phyloP scores from a whole-genome alignment of 2,329 filamentous ascomycete genomes.

The Cryoendolithus antarcticus region DNA sequence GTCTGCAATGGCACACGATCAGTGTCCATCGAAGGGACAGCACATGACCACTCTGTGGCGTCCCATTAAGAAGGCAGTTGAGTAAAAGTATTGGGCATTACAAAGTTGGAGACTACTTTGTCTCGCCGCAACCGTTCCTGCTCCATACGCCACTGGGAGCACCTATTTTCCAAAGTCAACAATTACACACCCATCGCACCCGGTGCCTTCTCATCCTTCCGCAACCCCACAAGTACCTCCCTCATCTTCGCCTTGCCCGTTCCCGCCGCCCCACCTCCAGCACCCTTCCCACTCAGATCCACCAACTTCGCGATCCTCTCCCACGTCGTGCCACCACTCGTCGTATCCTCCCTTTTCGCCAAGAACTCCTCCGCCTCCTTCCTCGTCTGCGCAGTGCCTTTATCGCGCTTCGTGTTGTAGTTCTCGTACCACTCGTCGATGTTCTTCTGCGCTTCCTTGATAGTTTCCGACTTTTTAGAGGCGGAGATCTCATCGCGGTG shows the following conservation, averaged over 20 bases:
- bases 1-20: too few species aligned
- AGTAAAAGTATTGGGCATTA: too few species aligned
- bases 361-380: constrained; percentile 92
- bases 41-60: too few species aligned
- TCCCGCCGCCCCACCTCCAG: constrained; percentile 72
- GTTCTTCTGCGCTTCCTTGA: constrained; percentile 81
- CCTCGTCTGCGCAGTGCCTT: constrained; percentile 74
- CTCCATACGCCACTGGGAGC: too few species aligned
- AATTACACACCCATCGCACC: constrained; percentile 39
- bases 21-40: too few species aligned
- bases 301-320: constrained; percentile 95
- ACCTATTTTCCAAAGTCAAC: background rate
- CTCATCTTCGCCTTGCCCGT: constrained; percentile 95
- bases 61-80: too few species aligned
- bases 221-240: constrained; percentile 72
- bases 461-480: constrained; percentile 69
- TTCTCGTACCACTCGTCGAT: constrained; percentile 99
- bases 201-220: constrained; percentile 83
- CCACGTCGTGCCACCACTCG: constrained; percentile 92
- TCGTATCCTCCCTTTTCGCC: constrained; percentile 77
- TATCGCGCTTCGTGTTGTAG: constrained; percentile 97
- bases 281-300: constrained; percentile 90
- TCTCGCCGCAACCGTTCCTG: too few species aligned
- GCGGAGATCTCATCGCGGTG: constrained; percentile 77
- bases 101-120: too few species aligned